Base-by-base conservation (phyloP, 768 basidiomycete genomes). In the Russula olivacea region DNA sequence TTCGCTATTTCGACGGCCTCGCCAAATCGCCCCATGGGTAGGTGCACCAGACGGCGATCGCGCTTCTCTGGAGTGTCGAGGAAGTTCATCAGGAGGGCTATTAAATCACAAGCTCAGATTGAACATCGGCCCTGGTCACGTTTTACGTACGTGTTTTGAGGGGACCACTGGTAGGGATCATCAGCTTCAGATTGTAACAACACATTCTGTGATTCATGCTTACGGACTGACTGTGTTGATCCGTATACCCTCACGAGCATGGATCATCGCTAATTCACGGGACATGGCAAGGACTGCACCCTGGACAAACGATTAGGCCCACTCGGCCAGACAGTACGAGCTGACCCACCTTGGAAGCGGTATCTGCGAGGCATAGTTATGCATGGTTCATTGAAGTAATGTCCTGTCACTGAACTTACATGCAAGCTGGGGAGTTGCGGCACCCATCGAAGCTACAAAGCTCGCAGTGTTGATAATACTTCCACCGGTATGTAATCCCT, bases 251-350 rank as follows among this genome's bases (percentile, higher is more conserved):
- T 99, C 97, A 65, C 89, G 82, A 49, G 97, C 97, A 74, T 99
- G 97, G 0, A 98, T 91, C 85, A 98, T 95, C 0, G 97, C 97
- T 36, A 98, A 81, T 72, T 99, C 97, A 43, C 97, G 86, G 17
- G 93, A 96, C 94, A 99, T 95, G 4, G 97, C 91, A 51, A 99
- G 85, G n/a, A 98, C 97, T 36, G 88, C 97, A 66, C 97, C 96
- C 87, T 91, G 60, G 58, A 40, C 25, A 17, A 66, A 67, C 59
- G 28, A 45, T 41, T 19, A 41, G 60, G 55, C 32, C n/a, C 34
- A 45, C n/a, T 61, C 25, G 12, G 67, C 52, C 57, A 55, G 32
- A 38, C 9, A 36, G 43, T 28, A 32, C 38, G 40, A 4, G 17
- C 28, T 36, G 43, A 50, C 52, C 66, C 38, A 88, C 90, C 81